Conservation (phyloP, 306 rosid genomes). For the Hippophae tibetana region DNA sequence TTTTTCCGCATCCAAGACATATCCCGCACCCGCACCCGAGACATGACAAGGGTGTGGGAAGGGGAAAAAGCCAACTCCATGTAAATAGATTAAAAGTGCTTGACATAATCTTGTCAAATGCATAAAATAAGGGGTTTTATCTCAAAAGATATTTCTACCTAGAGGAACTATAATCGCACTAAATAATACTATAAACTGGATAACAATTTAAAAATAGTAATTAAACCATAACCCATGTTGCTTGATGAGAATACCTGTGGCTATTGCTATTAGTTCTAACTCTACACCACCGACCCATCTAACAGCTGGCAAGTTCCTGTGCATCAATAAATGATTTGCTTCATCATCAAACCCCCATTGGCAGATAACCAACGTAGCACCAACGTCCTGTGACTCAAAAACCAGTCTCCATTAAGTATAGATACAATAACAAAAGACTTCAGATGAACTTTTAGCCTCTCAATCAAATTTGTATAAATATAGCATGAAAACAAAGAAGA, state of each 20-base stretch:
- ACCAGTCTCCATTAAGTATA: conserved; percentile 10
- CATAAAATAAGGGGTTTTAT: too few relatives aligned
- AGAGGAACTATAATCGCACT: too few relatives aligned
- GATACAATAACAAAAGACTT: neutral
- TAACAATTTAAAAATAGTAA: neutral
- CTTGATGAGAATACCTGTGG: conserved; percentile 57
- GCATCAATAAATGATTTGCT: conserved; percentile 95
- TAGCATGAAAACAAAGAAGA: neutral
- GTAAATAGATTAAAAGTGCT: too few relatives aligned
- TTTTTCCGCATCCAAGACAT: too few relatives aligned
- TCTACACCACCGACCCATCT: conserved; percentile 99
- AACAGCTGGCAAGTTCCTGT: conserved; percentile 92
- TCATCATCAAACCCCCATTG: conserved; percentile 99
- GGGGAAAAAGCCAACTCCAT: too few relatives aligned
- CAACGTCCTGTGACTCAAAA: conserved; percentile 59
- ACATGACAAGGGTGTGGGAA: too few relatives aligned
- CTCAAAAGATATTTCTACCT: too few relatives aligned
- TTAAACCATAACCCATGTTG: neutral
- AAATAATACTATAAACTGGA: neutral
- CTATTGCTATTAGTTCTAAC: conserved; percentile 94
- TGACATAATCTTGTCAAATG: too few relatives aligned
- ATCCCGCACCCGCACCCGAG: too few relatives aligned
- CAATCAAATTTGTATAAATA: too few relatives aligned
- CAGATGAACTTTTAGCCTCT: neutral
- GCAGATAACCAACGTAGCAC: conserved; percentile 92